A percentile compares a stretch with the other conserved stretches of the same genome.
Conservation (phyloP, 495 filamentous ascomycete species). For the Trichoderma virens region DNA sequence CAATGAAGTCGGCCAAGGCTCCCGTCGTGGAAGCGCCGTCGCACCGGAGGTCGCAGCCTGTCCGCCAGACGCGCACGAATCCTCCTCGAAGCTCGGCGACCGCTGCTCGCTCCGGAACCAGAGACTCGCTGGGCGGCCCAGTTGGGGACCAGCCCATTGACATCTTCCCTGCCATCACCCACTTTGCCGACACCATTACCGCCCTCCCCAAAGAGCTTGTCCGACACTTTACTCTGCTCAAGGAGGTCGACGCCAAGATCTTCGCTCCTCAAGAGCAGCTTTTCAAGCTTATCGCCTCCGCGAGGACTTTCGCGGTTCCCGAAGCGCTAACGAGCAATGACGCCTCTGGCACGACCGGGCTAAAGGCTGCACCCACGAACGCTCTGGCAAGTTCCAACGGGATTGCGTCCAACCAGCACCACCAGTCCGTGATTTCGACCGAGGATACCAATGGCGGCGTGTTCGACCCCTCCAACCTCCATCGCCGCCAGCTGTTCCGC, state of each 20-base stretch:
- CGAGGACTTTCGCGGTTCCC: constrained; percentile 52
- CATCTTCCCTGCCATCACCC: constrained; percentile 86
- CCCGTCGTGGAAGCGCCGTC: constrained; percentile 34
- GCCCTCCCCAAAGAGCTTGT: constrained; percentile 92
- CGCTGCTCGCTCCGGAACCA: constrained; percentile 18
- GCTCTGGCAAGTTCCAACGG: constrained; percentile 37
- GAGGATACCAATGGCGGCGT: constrained; percentile 30
- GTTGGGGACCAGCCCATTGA: constrained; percentile 44
- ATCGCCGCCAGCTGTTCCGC: constrained; percentile 60
- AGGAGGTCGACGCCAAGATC: constrained; percentile 95
- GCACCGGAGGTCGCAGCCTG: constrained; percentile 49
- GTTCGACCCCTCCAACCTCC: constrained; percentile 43
- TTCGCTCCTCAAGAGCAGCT: constrained; percentile 66
- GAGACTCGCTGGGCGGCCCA: constrained; percentile 36
- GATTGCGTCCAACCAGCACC: constrained; percentile 20
- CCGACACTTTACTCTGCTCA: constrained; percentile 86
- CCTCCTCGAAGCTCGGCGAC: constrained; percentile 41
- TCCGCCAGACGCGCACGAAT: constrained; percentile 52
- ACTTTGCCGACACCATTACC: constrained; percentile 88
- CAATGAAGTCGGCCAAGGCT: constrained; percentile 47
- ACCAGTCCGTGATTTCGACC: constrained; percentile 25
- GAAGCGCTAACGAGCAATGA: constrained; percentile 33
- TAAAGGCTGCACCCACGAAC: constrained; percentile 35
- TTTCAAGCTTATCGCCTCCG: constrained; percentile 57
- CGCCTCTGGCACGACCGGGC: constrained; percentile 32